Conservation (phyloP, 768 basidiomycete genomes). For the Leccinum olivaceopallidum region DNA sequence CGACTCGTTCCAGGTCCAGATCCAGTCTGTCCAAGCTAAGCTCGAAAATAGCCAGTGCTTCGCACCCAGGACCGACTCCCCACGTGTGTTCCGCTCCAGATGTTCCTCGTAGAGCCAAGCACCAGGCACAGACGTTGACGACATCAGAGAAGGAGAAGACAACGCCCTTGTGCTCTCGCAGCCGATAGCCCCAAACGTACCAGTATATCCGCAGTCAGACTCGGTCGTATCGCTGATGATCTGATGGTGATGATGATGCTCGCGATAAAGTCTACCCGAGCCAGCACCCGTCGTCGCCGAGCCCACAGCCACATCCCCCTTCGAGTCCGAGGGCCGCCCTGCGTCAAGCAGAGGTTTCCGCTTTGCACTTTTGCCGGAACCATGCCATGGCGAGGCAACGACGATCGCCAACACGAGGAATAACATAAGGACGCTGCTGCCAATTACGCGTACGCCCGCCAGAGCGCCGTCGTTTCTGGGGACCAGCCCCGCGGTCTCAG, state of each 20-base stretch:
- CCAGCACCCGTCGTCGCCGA: neutral
- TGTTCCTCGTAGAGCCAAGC: slow-evolving; percentile 6
- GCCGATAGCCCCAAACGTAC: neutral
- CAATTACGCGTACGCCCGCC: neutral
- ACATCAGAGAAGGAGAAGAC: neutral
- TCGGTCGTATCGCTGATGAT: neutral
- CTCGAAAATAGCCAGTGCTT: neutral
- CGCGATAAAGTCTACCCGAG: neutral
- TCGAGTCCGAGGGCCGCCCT: neutral
- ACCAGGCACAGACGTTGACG: neutral
- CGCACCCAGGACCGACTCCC: neutral
- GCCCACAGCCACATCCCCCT: neutral
- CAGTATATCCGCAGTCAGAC: neutral
- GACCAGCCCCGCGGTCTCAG: neutral
- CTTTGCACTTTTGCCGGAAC: neutral
- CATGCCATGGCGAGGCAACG: neutral
- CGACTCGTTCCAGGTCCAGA: neutral
- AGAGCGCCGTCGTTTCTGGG: neutral
- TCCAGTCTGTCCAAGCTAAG: neutral
- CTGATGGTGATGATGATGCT: neutral
- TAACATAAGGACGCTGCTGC: neutral
- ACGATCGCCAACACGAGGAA: neutral
- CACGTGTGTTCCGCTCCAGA: neutral
- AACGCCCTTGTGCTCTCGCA: neutral
- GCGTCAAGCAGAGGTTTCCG: neutral